These are phyloP conservation scores for Penicillium canariense DNA, from an alignment of 495 filamentous ascomycete genomes.

Conservation along the genomic window DNA sequence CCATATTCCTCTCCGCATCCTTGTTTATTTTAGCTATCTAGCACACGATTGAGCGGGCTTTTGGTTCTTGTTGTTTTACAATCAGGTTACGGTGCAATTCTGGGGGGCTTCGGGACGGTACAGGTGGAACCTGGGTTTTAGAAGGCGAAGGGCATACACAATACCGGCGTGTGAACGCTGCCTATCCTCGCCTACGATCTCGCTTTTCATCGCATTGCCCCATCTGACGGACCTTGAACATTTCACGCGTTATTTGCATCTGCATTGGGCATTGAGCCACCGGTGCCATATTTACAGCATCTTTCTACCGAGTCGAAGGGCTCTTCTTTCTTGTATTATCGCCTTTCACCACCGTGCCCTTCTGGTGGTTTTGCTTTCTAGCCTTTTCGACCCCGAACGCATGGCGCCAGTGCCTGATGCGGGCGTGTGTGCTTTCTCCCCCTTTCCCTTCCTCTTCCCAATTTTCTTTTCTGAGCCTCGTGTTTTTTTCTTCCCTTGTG, in stretches of 20 bases:
- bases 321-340: constrained; percentile 17
- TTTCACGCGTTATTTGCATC: constrained; percentile 16
- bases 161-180: constrained; percentile 1
- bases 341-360: constrained; percentile 8
- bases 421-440: constrained; percentile 15
- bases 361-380: constrained; percentile 14
- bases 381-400: constrained; percentile 17
- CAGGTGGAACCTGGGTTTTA: background rate
- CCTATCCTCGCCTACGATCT: constrained; percentile 1
- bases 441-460: constrained; percentile 8
- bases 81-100: constrained; percentile 4
- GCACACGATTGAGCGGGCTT: constrained; percentile 7
- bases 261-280: constrained; percentile 32
- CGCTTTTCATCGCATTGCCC: constrained; percentile 7
- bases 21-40: background rate
- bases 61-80: constrained; percentile 1
- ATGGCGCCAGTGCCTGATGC: constrained; percentile 34
- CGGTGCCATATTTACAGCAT: constrained; percentile 35
- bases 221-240: background rate
- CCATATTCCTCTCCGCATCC: background rate
- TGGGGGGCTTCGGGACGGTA: background rate
- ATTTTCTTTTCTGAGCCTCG: constrained; percentile 1
- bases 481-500: constrained; percentile 21
- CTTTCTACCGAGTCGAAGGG: constrained; percentile 20
- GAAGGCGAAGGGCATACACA: background rate